Evolutionary conservation across 139 green algal species (phyloP).

Genomic region (Protoeuglena noctilucae): DNA sequence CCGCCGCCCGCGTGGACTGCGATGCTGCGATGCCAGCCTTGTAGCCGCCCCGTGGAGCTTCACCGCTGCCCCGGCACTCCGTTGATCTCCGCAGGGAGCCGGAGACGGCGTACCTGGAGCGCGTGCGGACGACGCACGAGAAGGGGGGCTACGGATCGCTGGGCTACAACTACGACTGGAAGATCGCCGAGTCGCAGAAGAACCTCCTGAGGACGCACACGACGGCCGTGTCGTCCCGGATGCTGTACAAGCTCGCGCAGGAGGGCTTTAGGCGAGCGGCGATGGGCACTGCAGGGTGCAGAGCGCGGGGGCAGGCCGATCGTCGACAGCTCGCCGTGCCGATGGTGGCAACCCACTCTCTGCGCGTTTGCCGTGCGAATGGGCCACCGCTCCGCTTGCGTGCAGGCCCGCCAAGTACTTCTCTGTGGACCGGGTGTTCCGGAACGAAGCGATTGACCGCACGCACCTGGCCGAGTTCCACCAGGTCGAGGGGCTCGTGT

Average conservation of each 20-base stretch:
- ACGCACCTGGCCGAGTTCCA: conserved; percentile 99
- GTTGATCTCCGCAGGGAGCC: conserved; percentile 37
- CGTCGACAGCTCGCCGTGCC: background rate
- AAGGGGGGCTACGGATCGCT: conserved; percentile 19
- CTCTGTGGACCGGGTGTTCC: conserved; percentile 94
- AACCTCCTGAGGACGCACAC: conserved; percentile 98
- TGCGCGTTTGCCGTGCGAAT: background rate
- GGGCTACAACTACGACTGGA: conserved; percentile 83
- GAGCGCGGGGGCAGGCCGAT: no score
- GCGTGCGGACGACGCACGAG: conserved; percentile 48
- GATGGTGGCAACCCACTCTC: background rate
- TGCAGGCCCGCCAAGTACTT: conserved; percentile 75
- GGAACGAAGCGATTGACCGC: conserved; percentile 94
- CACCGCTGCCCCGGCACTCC: no score
- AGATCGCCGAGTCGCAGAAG: conserved; percentile 79
- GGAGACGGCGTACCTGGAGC: conserved; percentile 60
- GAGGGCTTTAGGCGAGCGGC: conserved; percentile 20
- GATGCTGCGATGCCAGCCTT: no score
- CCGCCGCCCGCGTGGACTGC: no score
- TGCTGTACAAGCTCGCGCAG: conserved; percentile 84
- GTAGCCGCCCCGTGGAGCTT: background rate
- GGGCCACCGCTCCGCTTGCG: conserved; percentile 31
- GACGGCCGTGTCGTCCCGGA: conserved; percentile 87
- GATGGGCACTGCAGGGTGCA: conserved; percentile 31
- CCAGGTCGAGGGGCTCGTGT: conserved; percentile 77